Evolutionary conservation across 2,329 filamentous ascomycete species (phyloP).

Genomic region (Chrysoporthe deuterocubensis): DNA sequence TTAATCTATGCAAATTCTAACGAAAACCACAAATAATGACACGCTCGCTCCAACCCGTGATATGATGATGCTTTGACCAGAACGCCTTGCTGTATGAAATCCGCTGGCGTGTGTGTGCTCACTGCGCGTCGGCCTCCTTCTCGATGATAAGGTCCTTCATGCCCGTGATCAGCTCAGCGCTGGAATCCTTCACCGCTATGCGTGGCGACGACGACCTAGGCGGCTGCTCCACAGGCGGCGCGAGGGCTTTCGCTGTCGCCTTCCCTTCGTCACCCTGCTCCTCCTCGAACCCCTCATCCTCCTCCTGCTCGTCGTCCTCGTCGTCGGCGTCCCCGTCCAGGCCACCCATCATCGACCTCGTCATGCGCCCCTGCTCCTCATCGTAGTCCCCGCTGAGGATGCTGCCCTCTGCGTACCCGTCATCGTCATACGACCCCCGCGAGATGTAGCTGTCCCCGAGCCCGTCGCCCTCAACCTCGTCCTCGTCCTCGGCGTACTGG

Average conservation of each 20-base stretch:
- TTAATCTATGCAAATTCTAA: neutral
- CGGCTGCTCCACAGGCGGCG: conserved; percentile 10
- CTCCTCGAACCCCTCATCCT: conserved; percentile 34
- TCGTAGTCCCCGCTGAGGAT: conserved; percentile 49
- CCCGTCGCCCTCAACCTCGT: conserved; percentile 49
- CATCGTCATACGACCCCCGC: conserved; percentile 38
- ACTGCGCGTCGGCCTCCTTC: conserved; percentile 38
- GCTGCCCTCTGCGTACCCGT: conserved; percentile 44
- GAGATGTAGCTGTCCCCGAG: conserved; percentile 51
- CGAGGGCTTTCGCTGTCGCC: conserved; percentile 26
- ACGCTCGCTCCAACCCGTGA: conserved; percentile 19
- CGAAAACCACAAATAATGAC: neutral
- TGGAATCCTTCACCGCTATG: conserved; percentile 48
- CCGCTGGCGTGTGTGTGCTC: neutral
- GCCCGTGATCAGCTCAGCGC: conserved; percentile 64
- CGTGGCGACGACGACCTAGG: conserved; percentile 27
- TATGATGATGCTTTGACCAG: conserved; percentile 14
- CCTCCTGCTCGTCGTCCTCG: conserved; percentile 43
- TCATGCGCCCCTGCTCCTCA: conserved; percentile 45
- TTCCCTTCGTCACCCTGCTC: conserved; percentile 49
- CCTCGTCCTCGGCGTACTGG: conserved; percentile 46
- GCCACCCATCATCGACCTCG: conserved; percentile 45
- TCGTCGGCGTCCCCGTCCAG: conserved; percentile 42
- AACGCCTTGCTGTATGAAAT: conserved; percentile 4
- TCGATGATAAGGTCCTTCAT: conserved; percentile 57